Evolutionary conservation across 2,329 filamentous ascomycete genomes (phyloP).

Genomic region (Aspergillus sergii): DNA sequence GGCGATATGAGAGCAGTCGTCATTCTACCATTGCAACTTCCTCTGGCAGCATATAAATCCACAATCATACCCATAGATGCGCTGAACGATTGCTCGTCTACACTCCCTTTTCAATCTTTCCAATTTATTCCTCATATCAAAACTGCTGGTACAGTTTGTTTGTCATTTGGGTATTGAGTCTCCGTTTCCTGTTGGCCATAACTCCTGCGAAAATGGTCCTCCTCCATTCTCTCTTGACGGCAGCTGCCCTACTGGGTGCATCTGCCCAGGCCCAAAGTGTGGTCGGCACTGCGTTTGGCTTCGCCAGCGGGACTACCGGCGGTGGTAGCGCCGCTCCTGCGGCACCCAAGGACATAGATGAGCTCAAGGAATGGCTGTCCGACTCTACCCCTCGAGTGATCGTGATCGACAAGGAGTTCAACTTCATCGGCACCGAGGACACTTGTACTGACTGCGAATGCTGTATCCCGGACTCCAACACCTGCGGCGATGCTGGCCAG

Average conservation of each 20-base stretch:
- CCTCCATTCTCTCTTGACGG: conserved; percentile 20
- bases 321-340: conserved; percentile 57
- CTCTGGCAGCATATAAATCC: not conserved
- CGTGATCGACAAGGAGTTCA: conserved; percentile 55
- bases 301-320: conserved; percentile 59
- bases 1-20: not conserved
- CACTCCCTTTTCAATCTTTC: not conserved
- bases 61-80: not conserved
- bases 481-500: conserved; percentile 50
- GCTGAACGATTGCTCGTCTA: no score
- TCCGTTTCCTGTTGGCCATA: not conserved
- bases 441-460: conserved; percentile 30
- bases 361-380: conserved; percentile 61
- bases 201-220: conserved; percentile 19
- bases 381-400: conserved; percentile 61
- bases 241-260: conserved; percentile 23
- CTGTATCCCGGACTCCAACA: conserved; percentile 38
- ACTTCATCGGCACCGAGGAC: conserved; percentile 25
- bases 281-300: conserved; percentile 43
- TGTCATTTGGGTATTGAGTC: no score
- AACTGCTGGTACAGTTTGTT: not conserved
- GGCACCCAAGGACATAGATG: conserved; percentile 53
- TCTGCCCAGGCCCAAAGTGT: conserved; percentile 26
- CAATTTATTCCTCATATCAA: not conserved
- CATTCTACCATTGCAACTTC: not conserved